Evolutionary conservation across 495 filamentous ascomycete genomes (phyloP), one percentile per base, ranked within the genome.

Genomic region (Lasiosphaeria miniovina): DNA sequence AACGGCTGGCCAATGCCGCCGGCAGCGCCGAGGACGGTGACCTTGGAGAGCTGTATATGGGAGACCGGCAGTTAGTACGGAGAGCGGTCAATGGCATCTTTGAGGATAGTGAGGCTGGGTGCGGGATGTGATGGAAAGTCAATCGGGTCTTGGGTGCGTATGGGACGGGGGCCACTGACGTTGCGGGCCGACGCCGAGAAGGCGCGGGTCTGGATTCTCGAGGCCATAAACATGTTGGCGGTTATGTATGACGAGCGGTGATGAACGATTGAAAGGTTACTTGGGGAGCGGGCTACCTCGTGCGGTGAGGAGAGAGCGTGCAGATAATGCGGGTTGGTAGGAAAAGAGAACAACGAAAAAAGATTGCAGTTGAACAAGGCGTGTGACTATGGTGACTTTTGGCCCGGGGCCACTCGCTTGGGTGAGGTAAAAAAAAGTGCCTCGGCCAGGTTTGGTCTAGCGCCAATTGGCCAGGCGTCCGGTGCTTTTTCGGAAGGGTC

Each of bases 1-100:
- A 98, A 79, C 69, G 94, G 94, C 83, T 98, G 94, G 72, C 94
- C 94, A 79, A 98, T 98, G 74, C 94, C 94, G 79, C 94, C 94
- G 73, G 88, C 88, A 64, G 93, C 94, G 80, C 94, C 94, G 68
- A 98, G 88, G 57, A 98, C 92, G 68, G 91, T 86, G 66, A 98
- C 94, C 84, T 97, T 97, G 74, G 92, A 93, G 73, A 90, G 85
- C 94, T 98, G 75, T 50, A 65, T 17, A 9, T 5, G 1, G 40
- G 10, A 31, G 32, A 51, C 24, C 24, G 9, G 49, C 52, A 62
- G 49, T 55, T 38, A 59, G 57, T 84, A 78, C 67, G 55, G 57
- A 60, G 56, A 45, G 24, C 24, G 24, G 24, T 56, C 50, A 14
- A 46, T 59, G 35, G 12, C 33, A 15, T 15, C 6, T 59, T 31